Evolutionary conservation across 164 flowering plant species (phyloP).

Genomic region (Vitis vinifera): DNA sequence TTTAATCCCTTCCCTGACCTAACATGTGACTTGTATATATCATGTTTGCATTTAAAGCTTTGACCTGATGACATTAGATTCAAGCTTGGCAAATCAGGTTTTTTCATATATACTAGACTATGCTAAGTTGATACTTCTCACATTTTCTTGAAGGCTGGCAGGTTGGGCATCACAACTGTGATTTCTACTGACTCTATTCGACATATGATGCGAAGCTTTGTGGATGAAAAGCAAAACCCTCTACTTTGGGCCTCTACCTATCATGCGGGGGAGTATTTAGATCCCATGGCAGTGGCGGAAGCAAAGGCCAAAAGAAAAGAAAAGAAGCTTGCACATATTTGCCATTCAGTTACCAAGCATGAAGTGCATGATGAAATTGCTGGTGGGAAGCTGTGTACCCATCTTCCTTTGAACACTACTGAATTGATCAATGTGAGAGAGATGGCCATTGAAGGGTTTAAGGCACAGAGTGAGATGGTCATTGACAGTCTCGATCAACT

Average conservation of each 20-base stretch:
- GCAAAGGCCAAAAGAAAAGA: constrained; percentile 79
- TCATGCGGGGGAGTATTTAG: constrained; percentile 88
- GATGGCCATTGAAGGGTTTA: constrained; percentile 88
- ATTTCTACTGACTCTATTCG: constrained; percentile 88
- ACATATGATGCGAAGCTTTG: constrained; percentile 97
- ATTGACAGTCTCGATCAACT: constrained; percentile 92
- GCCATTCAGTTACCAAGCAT: constrained; percentile 35
- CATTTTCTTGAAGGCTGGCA: constrained; percentile 57
- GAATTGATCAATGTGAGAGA: constrained; percentile 63
- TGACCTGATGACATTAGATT: too few species aligned
- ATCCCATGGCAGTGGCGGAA: constrained; percentile 83
- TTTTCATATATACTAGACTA: too few species aligned
- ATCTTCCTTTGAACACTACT: constrained; percentile 13
- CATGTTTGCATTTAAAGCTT: too few species aligned
- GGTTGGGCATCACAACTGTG: constrained; percentile 87
- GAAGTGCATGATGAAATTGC: constrained; percentile 30
- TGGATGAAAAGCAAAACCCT: constrained; percentile 80
- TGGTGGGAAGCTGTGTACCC: constrained; percentile 36
- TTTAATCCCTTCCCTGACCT: too few species aligned
- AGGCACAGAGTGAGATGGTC: constrained; percentile 97
- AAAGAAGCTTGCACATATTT: constrained; percentile 53
- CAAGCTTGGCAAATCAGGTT: too few species aligned
- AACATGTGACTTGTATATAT: too few species aligned
- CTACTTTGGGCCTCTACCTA: constrained; percentile 90
- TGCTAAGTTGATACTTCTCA: background rate